Conservation (phyloP, 148 eudicot genomes). For the Chenopodium suecicum region DNA sequence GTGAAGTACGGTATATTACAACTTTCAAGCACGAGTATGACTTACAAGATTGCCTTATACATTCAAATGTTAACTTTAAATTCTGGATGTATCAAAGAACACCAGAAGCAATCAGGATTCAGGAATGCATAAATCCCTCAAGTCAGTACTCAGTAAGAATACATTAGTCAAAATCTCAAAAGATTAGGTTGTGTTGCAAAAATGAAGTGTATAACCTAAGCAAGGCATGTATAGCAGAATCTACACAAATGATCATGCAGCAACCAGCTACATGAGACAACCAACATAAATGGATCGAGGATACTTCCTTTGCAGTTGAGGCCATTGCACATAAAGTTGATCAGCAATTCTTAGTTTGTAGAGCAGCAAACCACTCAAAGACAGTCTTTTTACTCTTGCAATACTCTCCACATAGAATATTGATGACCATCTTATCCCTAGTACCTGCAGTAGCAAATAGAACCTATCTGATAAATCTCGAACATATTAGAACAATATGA, state of each 20-base stretch:
- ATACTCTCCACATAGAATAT: slow-evolving; percentile 89
- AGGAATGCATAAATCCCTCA: background rate
- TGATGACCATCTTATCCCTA: slow-evolving; percentile 82
- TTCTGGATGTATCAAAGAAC: background rate
- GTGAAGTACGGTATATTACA: too few species aligned
- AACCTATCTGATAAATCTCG: background rate
- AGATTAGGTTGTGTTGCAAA: background rate
- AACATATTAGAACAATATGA: background rate
- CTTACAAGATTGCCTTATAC: background rate
- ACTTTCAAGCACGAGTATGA: background rate
- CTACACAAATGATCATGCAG: background rate
- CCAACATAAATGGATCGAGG: slow-evolving; percentile 79
- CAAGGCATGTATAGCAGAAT: background rate
- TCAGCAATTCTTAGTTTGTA: slow-evolving; percentile 78
- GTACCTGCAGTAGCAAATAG: slow-evolving; percentile 40
- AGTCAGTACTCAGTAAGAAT: background rate
- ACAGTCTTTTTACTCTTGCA: slow-evolving; percentile 78
- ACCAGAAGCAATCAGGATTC: background rate
- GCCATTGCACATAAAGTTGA: slow-evolving; percentile 92
- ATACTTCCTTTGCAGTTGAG: slow-evolving; percentile 71
- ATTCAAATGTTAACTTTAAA: background rate
- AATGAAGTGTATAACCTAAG: background rate
- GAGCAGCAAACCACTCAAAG: slow-evolving; percentile 80
- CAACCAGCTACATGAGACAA: slow-evolving; percentile 61
- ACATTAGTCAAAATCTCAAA: background rate